Percentiles rank a stretch among this genome's conserved stretches.
Conservation (phyloP, 2,329 filamentous ascomycete genomes). For the Xylariaceae sp. region DNA sequence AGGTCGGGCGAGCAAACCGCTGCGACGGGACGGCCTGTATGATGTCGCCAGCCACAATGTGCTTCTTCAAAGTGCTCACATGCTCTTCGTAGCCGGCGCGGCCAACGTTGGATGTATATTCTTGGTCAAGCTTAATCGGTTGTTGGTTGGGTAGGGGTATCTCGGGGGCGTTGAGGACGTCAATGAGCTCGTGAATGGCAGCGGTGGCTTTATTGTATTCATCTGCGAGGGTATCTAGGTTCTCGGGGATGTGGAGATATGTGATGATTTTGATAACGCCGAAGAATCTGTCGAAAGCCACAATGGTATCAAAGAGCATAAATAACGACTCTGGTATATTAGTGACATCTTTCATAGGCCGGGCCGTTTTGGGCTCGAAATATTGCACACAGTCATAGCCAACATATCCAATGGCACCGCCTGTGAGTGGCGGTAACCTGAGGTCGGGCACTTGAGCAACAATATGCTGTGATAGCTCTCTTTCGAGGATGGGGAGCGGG, state of each 20-base stretch:
- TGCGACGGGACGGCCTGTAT: constrained; percentile 98
- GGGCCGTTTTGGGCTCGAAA: constrained; percentile 95
- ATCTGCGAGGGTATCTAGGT: constrained; percentile 57
- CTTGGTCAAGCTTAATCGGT: constrained; percentile 70
- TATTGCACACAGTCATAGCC: constrained; percentile 97
- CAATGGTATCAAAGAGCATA: constrained; percentile 93
- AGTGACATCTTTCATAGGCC: constrained; percentile 85
- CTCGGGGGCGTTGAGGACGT: constrained; percentile 72
- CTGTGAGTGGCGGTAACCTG: constrained; percentile 81
- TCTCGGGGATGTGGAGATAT: constrained; percentile 73
- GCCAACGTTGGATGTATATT: constrained; percentile 92
- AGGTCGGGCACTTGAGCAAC: constrained; percentile 84
- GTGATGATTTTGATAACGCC: constrained; percentile 92
- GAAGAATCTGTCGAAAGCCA: constrained; percentile 94
- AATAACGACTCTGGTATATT: constrained; percentile 92
- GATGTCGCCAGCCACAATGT: constrained; percentile 90
- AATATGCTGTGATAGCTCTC: constrained; percentile 75
- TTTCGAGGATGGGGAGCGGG: constrained; percentile 79
- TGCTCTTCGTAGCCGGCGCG: constrained; percentile 87
- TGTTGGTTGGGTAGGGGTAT: constrained; percentile 77
- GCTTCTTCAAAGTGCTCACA: constrained; percentile 82
- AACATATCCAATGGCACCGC: constrained; percentile 93
- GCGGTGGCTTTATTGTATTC: constrained; percentile 71
- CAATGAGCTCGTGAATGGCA: constrained; percentile 68
- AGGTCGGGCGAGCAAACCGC: constrained; percentile 85